These are phyloP conservation scores for Kodamaea fukazawae DNA, from an alignment of 805 yeast species.

Conservation along the genomic window DNA sequence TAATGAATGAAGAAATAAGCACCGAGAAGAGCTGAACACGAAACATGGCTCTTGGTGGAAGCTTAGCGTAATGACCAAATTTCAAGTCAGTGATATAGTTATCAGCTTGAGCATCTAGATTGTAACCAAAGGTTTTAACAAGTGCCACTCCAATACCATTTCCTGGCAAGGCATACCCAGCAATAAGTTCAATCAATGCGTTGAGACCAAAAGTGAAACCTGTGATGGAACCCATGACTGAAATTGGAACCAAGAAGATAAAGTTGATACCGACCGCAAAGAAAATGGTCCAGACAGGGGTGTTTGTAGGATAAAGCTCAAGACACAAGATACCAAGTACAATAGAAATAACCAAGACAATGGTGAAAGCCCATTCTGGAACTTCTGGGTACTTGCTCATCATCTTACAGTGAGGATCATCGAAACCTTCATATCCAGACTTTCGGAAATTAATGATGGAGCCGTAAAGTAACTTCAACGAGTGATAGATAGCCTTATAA, in stretches of 20 bases:
- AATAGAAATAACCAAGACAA: conserved; percentile 17
- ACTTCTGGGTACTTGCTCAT: conserved; percentile 24
- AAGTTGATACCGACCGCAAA: conserved; percentile 50
- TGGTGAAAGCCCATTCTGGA: conserved; percentile 22
- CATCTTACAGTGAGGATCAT: conserved; percentile 26
- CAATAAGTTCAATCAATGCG: conserved; percentile 54
- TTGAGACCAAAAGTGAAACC: conserved; percentile 48
- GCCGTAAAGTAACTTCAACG: conserved; percentile 2
- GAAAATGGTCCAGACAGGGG: conserved; percentile 62
- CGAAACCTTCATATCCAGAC: conserved; percentile 17
- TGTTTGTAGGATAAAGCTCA: conserved; percentile 36
- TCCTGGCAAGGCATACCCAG: conserved; percentile 56
- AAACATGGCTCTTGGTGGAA: conserved; percentile 62
- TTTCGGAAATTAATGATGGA: conserved; percentile 9
- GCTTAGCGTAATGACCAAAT: conserved; percentile 60
- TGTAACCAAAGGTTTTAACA: conserved; percentile 39
- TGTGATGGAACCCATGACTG: conserved; percentile 48
- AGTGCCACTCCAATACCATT: conserved; percentile 54
- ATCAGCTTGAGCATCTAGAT: conserved; percentile 55
- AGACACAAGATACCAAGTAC: conserved; percentile 29
- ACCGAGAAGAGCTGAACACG: conserved; percentile 28
- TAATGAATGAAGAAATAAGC: conserved; percentile 19
- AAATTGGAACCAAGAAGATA: conserved; percentile 50
- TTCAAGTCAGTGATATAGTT: conserved; percentile 56
- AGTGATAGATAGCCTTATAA: conserved; percentile 5